A percentile compares a stretch with the other conserved stretches of the same genome.
Evolutionary conservation across 2,329 filamentous ascomycete species (phyloP).

Genomic region (Thermomyces lanuginosus): DNA sequence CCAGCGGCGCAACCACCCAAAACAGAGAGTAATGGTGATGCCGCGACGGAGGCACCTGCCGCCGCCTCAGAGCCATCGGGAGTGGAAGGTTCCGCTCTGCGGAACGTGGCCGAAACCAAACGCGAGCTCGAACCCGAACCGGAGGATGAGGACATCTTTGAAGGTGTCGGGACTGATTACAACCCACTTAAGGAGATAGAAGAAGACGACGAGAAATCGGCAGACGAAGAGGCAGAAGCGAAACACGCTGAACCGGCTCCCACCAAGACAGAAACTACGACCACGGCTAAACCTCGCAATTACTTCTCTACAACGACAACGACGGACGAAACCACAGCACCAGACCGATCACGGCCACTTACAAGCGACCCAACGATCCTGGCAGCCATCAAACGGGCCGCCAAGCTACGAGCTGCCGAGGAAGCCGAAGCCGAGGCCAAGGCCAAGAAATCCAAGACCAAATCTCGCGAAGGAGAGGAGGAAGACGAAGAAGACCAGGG

Average conservation of each 20-base stretch:
- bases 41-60: no score
- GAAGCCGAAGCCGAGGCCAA: no score
- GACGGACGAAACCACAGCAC: conserved; percentile 36
- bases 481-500: conserved; percentile 1
- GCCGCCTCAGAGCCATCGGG: conserved; percentile 33
- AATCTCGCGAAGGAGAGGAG: conserved; percentile 2
- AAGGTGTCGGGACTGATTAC: conserved; percentile 42
- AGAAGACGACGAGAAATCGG: conserved; percentile 28
- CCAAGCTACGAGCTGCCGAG: conserved; percentile 37
- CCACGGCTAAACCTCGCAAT: conserved; percentile 27
- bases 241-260: conserved; percentile 4
- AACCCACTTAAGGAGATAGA: conserved; percentile 40
- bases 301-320: conserved; percentile 27
- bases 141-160: conserved; percentile 47
- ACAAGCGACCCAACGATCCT: conserved; percentile 62
- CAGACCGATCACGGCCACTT: conserved; percentile 24
- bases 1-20: conserved; percentile 3
- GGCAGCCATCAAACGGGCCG: conserved; percentile 73
- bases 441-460: no score
- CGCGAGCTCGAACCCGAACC: conserved; percentile 24
- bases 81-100: conserved; percentile 32
- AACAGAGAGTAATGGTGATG: conserved; percentile 8
- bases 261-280: conserved; percentile 6
- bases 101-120: no score
- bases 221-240: conserved; percentile 9